A percentile compares a stretch with the other conserved stretches of the same genome.
phyloP scores from a whole-genome alignment of 1,284 basidiomycete genomes.

The Schizophyllum amplum region DNA sequence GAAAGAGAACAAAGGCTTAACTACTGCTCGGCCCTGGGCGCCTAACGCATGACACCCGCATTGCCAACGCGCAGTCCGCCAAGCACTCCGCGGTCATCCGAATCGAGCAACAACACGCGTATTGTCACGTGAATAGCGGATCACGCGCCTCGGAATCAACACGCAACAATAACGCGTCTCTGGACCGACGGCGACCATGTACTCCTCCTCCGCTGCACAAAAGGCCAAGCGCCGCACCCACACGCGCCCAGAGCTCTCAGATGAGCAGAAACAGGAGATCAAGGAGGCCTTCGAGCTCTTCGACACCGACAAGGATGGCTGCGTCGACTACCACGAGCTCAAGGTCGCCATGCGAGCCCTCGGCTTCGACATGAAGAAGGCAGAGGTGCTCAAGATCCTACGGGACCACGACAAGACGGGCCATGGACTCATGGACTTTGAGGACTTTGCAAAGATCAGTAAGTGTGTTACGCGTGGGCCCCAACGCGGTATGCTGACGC shows the following conservation, averaged over 20 bases:
- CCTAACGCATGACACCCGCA: too few relatives aligned
- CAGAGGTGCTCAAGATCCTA: slow-evolving; percentile 92
- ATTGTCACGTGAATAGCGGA: too few relatives aligned
- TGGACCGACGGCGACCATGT: not conserved
- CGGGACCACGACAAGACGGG: slow-evolving; percentile 88
- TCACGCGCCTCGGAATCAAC: too few relatives aligned
- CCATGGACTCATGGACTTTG: slow-evolving; percentile 89
- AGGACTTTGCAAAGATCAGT: slow-evolving; percentile 94
- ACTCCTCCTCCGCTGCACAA: slow-evolving; percentile 36
- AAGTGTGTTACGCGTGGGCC: slow-evolving; percentile 51
- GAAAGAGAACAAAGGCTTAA: too few relatives aligned
- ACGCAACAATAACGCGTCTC: not conserved
- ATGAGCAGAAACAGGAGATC: slow-evolving; percentile 96
- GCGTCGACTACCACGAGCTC: slow-evolving; percentile 94
- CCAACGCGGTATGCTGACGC: not conserved
- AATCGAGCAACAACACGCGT: too few relatives aligned
- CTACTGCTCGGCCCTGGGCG: too few relatives aligned
- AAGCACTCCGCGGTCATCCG: too few relatives aligned
- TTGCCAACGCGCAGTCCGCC: too few relatives aligned
- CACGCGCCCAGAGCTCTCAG: slow-evolving; percentile 73
- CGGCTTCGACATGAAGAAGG: slow-evolving; percentile 97
- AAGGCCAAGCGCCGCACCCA: slow-evolving; percentile 69
- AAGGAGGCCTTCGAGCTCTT: slow-evolving; percentile 99
- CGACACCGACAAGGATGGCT: slow-evolving; percentile 98
- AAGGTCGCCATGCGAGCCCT: slow-evolving; percentile 98